Base-by-base conservation (phyloP, 2,329 filamentous ascomycete genomes). In the Pyrenochaeta sp. region DNA sequence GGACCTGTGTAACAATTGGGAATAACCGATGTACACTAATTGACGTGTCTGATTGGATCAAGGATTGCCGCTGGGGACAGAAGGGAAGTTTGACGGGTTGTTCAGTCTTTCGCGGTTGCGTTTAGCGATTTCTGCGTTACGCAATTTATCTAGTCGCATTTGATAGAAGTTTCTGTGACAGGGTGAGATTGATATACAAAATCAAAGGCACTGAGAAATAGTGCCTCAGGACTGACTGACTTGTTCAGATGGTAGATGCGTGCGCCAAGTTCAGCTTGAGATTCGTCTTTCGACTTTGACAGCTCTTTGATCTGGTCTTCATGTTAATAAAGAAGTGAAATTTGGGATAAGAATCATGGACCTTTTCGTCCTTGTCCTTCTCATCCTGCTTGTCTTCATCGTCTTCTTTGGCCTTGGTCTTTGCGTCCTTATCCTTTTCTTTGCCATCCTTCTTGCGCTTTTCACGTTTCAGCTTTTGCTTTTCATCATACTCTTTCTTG, bases 191-290 rank as follows among this genome's bases (percentile, higher is more conserved):
- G 13, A 15, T 11, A 15, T n/a, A n/a, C n/a, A n/a, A n/a, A n/a
- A n/a, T n/a, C n/a, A n/a, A n/a, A n/a, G n/a, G n/a, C n/a, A n/a
- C n/a, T n/a, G n/a, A n/a, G n/a, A n/a, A n/a, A n/a, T n/a, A n/a
- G n/a, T n/a, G n/a, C n/a, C n/a, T n/a, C n/a, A n/a, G n/a, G 7
- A 18, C n/a, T 10, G 7, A 34, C 55, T 29, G 73, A 93, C 88
- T 86, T 91, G 65, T 93, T 88, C 45, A 96, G 77, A 55, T 88
- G 83, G 73, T 94, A 99, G 3, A 96, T 81, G 28, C 93, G 83
- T 14, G 90, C 87, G 43, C 87, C 85, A 48, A 89, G 84, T 48
- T 89, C 85, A 13, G 71, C 48, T 23, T 73, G 69, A 15, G 74
- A 56, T 22, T 71, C 63, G 14, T 74, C 74, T 39, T 65, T 68